A percentile compares a stretch with the other conserved stretches of the same genome.
phyloP scores from a whole-genome alignment of 306 rosid species.

The Macrotyloma uniflorum region DNA sequence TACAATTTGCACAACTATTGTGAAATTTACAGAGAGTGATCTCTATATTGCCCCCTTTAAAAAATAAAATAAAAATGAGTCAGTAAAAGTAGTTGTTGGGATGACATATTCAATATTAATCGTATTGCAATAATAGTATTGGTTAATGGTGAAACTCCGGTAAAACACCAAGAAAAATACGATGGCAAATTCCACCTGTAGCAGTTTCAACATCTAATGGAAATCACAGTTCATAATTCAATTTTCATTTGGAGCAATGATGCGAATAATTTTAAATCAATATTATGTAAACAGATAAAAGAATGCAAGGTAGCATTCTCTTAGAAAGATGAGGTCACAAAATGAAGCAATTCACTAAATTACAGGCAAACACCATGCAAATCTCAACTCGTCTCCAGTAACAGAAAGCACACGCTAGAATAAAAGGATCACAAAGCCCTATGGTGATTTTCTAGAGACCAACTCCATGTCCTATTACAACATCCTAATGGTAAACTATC shows the following conservation, averaged over 20 bases:
- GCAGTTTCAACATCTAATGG: neutral
- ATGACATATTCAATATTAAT: neutral
- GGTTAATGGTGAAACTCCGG: neutral
- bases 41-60: neutral
- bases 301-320: slow-evolving; percentile 31
- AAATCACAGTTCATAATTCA: neutral
- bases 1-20: too few relatives aligned
- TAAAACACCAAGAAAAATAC: neutral
- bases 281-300: slow-evolving; percentile 10
- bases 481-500: slow-evolving; percentile 39
- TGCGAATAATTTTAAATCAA: slow-evolving; percentile 5
- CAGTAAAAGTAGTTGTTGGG: neutral
- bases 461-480: slow-evolving; percentile 38
- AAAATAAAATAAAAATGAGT: neutral
- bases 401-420: slow-evolving; percentile 25
- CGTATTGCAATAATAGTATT: neutral
- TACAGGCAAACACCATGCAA: slow-evolving; percentile 34
- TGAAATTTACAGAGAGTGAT: too few relatives aligned
- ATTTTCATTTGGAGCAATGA: slow-evolving; percentile 4
- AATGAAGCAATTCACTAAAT: slow-evolving; percentile 34
- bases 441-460: slow-evolving; percentile 19
- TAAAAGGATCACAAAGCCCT: slow-evolving; percentile 11
- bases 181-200: neutral
- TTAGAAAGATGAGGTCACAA: slow-evolving; percentile 6
- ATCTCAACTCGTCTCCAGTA: slow-evolving; percentile 31